Base-by-base conservation (phyloP, 352 stramenopile species). In the Globisporangium apiculatum region DNA sequence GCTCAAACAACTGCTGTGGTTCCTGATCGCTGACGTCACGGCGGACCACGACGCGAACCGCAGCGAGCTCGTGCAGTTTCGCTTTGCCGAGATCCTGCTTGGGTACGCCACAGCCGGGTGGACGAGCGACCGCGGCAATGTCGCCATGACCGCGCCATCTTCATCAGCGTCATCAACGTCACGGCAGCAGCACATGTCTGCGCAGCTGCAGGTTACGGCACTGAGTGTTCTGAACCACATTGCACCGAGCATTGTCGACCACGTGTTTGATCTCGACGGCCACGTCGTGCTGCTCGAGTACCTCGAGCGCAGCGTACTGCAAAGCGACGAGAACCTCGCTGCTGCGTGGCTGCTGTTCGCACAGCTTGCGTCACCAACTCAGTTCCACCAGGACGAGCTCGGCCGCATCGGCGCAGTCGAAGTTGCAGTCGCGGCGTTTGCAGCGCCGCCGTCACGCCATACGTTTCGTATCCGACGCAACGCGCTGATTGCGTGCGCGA, bases 1-100 rank as follows among this genome's bases (percentile, higher is more conserved):
- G 64, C 89, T 93, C 65, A 93, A 93, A 67, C 81, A 88, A 58
- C 71, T 80, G 60, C 54, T 91, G 10, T 93, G 80, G 83, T 71
- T 78, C 47, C 18, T 91, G 10, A 55, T 93, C 11, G 72, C 79
- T 1, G 69, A 79, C n/a, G 71, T 89, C 45, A 57, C 65, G 18
- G 67, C 51, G n/a, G 76, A 66, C 47, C 69, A 89, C 55, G 64
- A 68, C 51, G 71, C 72, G 43, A 89, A 87, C 53, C 55, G 78
- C 7, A 67, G 67, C 18, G 71, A 86, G 37, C 58, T 94, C 11
- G 64, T 79, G 36, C 75, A 89, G 58, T 91, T 87, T 45, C 69
- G 75, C n/a, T 89, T 91, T 35, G 5, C 87, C 4, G 77, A 91
- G 35, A 68, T 76, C 9, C 66, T 86, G 52, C 53, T 94, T 5